Percentiles rank a stretch among this genome's conserved stretches.
Conservation (phyloP, 345 rosid species). For the Eucalyptus grandis region DNA sequence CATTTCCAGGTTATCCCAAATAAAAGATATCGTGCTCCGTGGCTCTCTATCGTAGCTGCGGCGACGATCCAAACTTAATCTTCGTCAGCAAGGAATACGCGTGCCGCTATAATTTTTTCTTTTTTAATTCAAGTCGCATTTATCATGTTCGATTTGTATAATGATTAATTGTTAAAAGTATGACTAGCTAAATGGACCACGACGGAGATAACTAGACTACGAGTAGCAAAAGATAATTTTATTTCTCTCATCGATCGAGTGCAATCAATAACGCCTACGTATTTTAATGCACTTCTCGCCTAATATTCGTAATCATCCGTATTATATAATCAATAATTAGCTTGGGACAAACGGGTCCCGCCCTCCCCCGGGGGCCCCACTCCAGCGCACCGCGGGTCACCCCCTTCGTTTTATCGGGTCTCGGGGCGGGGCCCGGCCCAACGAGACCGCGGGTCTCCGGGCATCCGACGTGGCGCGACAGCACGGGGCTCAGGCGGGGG, state of each 20-base stretch:
- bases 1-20: not conserved
- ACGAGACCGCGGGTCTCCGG: not conserved
- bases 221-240: not conserved
- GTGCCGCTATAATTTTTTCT: not conserved
- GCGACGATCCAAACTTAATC: not conserved
- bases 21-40: not conserved
- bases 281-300: not conserved
- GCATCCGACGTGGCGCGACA: not conserved
- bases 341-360: not conserved
- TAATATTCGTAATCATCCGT: not conserved
- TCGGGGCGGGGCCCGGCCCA: not conserved
- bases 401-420: not conserved
- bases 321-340: not conserved
- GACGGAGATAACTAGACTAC: not conserved
- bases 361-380: no score
- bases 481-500: not conserved
- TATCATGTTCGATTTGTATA: not conserved
- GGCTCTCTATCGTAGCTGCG: no score
- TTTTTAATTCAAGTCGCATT: rapidly evolving
- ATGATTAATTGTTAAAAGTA: not conserved
- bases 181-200: not conserved
- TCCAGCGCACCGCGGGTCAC: not conserved
- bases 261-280: not conserved
- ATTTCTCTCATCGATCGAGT: not conserved
- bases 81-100: not conserved